Evolutionary conservation across 495 filamentous ascomycete genomes (phyloP).

Genomic region (Glutinoglossum americanum): DNA sequence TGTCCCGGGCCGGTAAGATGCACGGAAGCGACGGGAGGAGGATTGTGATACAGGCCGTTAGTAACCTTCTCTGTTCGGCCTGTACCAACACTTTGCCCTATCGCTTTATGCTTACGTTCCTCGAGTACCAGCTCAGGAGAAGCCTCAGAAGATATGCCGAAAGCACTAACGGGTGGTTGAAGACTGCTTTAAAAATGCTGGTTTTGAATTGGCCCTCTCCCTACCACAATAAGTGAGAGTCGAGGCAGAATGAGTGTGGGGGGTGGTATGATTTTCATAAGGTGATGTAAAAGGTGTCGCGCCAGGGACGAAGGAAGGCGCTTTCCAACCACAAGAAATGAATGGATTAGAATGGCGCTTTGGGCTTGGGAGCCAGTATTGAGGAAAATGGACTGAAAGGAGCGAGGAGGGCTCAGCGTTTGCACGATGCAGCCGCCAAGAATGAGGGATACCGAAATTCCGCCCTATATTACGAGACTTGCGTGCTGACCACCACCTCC

Average conservation of each 20-base stretch:
- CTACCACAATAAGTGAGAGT: neutral
- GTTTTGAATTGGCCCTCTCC: too few relatives aligned
- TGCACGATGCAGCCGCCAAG: neutral
- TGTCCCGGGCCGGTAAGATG: neutral
- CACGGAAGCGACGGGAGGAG: neutral
- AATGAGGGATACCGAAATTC: too few relatives aligned
- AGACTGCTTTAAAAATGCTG: neutral
- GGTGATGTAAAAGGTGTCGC: neutral
- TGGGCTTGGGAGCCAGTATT: neutral
- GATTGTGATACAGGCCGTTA: neutral
- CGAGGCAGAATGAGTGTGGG: neutral
- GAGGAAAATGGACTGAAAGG: neutral
- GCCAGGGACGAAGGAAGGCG: neutral
- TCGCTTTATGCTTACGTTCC: neutral
- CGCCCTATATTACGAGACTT: too few relatives aligned
- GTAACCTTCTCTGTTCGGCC: neutral
- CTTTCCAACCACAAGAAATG: neutral
- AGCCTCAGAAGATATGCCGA: neutral
- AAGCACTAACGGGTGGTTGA: neutral
- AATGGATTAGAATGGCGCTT: neutral
- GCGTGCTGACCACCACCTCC: too few relatives aligned
- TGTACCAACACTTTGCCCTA: neutral
- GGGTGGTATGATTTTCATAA: neutral
- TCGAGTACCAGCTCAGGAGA: neutral
- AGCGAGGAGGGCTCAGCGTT: neutral